phyloP scores from a whole-genome alignment of 495 filamentous ascomycete genomes.

The Halenospora varia region DNA sequence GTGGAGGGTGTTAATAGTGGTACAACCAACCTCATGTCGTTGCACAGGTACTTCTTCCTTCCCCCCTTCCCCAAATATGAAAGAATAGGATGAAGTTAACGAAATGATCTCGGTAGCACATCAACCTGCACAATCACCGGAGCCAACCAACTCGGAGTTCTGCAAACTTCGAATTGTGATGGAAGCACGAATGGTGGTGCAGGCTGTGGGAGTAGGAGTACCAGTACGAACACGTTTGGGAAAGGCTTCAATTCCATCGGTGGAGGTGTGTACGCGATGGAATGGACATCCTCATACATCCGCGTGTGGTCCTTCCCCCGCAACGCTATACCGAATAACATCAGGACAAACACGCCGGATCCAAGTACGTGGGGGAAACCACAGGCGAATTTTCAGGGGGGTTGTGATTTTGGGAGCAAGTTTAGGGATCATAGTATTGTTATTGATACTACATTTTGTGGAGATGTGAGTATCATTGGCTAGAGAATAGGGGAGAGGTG shows the following conservation, averaged over 20 bases:
- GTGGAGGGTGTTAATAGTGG: constrained; percentile 72
- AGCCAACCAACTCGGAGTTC: constrained; percentile 40
- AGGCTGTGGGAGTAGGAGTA: constrained; percentile 4
- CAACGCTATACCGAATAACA: constrained; percentile 52
- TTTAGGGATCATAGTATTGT: constrained; percentile 71
- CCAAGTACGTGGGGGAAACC: constrained; percentile 59
- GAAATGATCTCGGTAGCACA: constrained; percentile 12
- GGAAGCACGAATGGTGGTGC: constrained; percentile 9
- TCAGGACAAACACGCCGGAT: constrained; percentile 53
- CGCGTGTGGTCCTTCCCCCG: constrained; percentile 72
- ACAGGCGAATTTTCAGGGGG: constrained; percentile 16
- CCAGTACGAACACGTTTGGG: constrained; percentile 43
- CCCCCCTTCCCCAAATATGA: too few relatives aligned
- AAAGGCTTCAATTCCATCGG: constrained; percentile 55
- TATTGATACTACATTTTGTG: constrained; percentile 82
- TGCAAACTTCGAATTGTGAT: constrained; percentile 35
- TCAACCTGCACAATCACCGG: constrained; percentile 38
- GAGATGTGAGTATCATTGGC: constrained; percentile 41
- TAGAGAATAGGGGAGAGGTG: too few relatives aligned
- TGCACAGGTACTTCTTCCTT: constrained; percentile 46
- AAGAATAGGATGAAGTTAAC: too few relatives aligned
- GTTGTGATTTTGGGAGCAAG: constrained; percentile 43
- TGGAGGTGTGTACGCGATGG: constrained; percentile 66
- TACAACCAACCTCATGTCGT: constrained; percentile 55
- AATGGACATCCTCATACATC: constrained; percentile 58